Evolutionary conservation across 208 protist genomes (phyloP).

Genomic region (Borovskyia barvae): DNA sequence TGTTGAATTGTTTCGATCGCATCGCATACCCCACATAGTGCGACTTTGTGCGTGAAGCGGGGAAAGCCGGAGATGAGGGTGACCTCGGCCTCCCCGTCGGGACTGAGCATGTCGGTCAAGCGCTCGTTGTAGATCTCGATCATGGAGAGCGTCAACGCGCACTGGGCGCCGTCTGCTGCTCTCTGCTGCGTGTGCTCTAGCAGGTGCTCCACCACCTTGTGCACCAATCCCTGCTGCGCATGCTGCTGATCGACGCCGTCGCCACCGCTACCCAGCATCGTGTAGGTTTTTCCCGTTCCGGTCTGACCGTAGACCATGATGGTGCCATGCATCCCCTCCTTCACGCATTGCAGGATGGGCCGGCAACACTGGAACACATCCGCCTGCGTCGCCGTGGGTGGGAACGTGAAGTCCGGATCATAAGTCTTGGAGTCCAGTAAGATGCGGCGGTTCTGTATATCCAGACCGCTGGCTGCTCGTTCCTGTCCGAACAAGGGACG

Average conservation of each 20-base stretch:
- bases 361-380: conserved; percentile 84
- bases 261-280: conserved; percentile 88
- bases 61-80: conserved; percentile 84
- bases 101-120: conserved; percentile 89
- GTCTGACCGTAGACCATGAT: conserved; percentile 95
- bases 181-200: conserved; percentile 87
- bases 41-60: conserved; percentile 60
- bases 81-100: conserved; percentile 76
- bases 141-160: conserved; percentile 88
- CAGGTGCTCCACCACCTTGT: conserved; percentile 90
- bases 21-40: conserved; percentile 67
- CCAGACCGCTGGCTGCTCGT: conserved; percentile 62
- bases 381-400: conserved; percentile 64
- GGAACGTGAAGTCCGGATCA: conserved; percentile 87
- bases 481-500: conserved; percentile 82
- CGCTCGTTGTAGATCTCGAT: conserved; percentile 93
- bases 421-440: conserved; percentile 87
- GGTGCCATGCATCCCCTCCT: conserved; percentile 90
- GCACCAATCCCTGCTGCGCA: conserved; percentile 82
- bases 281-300: conserved; percentile 95
- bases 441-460: conserved; percentile 82
- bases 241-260: too few species aligned
- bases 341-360: conserved; percentile 85
- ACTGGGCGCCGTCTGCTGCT: conserved; percentile 81
- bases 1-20: conserved; percentile 70